Conservation (phyloP, 192 early-diverging fungal genomes). For the Mortierella antarctica region DNA sequence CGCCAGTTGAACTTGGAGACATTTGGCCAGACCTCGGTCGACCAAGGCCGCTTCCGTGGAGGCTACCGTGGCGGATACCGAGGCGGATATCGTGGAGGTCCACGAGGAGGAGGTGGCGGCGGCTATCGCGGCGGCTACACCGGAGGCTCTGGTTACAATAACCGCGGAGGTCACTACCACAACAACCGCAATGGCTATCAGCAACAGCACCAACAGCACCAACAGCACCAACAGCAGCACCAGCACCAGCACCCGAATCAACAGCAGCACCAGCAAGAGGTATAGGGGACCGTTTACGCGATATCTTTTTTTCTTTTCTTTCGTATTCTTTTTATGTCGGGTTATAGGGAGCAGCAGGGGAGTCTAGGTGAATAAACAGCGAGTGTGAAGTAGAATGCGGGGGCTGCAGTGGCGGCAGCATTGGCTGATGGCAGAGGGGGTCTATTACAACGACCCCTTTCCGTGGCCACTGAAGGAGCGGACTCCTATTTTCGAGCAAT, state of each 20-base stretch:
- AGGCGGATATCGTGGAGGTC: conserved; percentile 58
- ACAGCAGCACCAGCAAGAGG: too few species aligned
- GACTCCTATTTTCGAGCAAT: too few species aligned
- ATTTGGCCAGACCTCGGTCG: conserved; percentile 89
- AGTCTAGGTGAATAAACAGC: too few species aligned
- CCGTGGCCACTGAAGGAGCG: too few species aligned
- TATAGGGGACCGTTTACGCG: too few species aligned
- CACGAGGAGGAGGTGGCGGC: conserved; percentile 53
- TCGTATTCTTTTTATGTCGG: too few species aligned
- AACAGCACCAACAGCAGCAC: conserved; percentile 44
- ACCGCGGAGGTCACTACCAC: conserved; percentile 52
- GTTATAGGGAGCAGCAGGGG: too few species aligned
- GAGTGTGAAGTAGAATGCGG: too few species aligned
- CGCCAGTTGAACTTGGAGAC: conserved; percentile 94
- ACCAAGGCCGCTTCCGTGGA: conserved; percentile 71
- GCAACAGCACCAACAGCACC: conserved; percentile 29
- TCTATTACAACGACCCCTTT: too few species aligned
- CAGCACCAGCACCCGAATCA: neutral
- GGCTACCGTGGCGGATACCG: conserved; percentile 67
- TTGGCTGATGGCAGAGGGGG: too few species aligned
- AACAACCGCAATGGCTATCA: conserved; percentile 27
- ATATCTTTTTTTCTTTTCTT: too few species aligned
- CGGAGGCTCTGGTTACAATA: conserved; percentile 45
- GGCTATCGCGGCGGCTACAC: conserved; percentile 62
- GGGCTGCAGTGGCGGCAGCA: too few species aligned